Conservation (phyloP, 2,329 filamentous ascomycete genomes). For the Chaetomium sp. region DNA sequence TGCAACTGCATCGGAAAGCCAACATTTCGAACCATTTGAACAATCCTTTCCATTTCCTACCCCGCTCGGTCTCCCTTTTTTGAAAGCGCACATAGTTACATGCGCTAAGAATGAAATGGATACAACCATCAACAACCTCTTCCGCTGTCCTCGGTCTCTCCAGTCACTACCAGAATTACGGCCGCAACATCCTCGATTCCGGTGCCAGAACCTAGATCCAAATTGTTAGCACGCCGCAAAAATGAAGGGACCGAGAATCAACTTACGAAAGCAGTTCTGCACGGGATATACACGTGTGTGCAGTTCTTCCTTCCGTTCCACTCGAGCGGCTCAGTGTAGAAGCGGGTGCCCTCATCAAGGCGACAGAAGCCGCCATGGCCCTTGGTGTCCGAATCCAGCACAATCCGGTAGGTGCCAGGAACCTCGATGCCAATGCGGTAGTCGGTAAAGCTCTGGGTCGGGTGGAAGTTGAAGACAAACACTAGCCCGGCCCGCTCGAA, state of each 20-base stretch:
- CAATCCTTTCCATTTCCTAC: slow-evolving; percentile 2
- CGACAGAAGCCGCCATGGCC: slow-evolving; percentile 79
- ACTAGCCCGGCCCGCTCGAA: slow-evolving; percentile 90
- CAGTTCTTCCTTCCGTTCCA: slow-evolving; percentile 94
- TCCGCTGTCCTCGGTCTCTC: not conserved
- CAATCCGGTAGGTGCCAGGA: slow-evolving; percentile 81
- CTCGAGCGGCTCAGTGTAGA: slow-evolving; percentile 86
- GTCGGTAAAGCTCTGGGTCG: slow-evolving; percentile 80
- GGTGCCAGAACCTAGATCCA: slow-evolving; percentile 36
- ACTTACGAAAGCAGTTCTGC: slow-evolving; percentile 77
- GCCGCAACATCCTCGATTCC: slow-evolving; percentile 35
- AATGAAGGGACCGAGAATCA: not conserved
- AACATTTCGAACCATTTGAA: not conserved
- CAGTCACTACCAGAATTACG: not conserved
- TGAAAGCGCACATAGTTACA: not conserved
- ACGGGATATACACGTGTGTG: slow-evolving; percentile 87
- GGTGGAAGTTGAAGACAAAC: slow-evolving; percentile 97
- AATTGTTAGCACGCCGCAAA: slow-evolving; percentile 2
- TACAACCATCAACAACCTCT: not conserved
- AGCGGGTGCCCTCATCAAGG: slow-evolving; percentile 77
- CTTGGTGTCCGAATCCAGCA: slow-evolving; percentile 78
- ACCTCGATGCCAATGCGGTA: slow-evolving; percentile 88
- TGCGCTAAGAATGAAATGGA: not conserved
- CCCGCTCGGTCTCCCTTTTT: slow-evolving; percentile 1
- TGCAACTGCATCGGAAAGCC: not conserved